Evolutionary conservation across 2,329 filamentous ascomycete genomes (phyloP).

Genomic region (Diaporthe citrichinensis): DNA sequence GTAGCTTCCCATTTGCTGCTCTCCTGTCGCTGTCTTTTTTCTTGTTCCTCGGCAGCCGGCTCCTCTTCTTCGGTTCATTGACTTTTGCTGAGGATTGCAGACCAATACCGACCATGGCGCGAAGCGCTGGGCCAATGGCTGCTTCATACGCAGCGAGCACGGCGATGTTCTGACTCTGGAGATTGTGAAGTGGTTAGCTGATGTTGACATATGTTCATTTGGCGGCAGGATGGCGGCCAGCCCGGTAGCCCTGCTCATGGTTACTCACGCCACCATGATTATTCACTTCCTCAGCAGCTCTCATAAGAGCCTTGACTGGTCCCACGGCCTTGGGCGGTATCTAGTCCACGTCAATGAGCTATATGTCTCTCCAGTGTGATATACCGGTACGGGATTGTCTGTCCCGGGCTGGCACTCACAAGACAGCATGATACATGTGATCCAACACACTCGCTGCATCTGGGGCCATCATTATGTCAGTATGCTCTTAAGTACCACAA

Average conservation of each 20-base stretch:
- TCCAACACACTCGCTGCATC: constrained; percentile 30
- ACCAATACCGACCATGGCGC: constrained; percentile 10
- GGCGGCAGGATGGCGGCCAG: not conserved
- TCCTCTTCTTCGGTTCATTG: not conserved
- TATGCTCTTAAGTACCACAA: not conserved
- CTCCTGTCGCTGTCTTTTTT: not conserved
- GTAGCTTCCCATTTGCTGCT: not conserved
- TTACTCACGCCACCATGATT: constrained; percentile 34
- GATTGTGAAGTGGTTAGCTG: not conserved
- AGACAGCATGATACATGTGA: constrained; percentile 34
- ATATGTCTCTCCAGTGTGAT: not conserved
- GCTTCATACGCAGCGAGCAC: constrained; percentile 37
- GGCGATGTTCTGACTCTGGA: constrained; percentile 22
- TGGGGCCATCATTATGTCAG: not conserved
- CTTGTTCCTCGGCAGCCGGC: constrained; percentile 4
- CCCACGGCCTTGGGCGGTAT: constrained; percentile 29
- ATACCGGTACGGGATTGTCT: not conserved
- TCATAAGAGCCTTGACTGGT: constrained; percentile 33
- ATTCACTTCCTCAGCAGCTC: constrained; percentile 28
- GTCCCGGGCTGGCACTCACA: not conserved
- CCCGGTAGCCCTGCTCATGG: not conserved
- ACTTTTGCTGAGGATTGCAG: not conserved
- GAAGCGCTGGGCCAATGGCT: constrained; percentile 36
- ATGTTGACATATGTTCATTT: not conserved
- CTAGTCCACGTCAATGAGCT: not conserved